Base-by-base conservation (phyloP, 1,139 yeast species). In the Wickerhamomyces sp. region DNA sequence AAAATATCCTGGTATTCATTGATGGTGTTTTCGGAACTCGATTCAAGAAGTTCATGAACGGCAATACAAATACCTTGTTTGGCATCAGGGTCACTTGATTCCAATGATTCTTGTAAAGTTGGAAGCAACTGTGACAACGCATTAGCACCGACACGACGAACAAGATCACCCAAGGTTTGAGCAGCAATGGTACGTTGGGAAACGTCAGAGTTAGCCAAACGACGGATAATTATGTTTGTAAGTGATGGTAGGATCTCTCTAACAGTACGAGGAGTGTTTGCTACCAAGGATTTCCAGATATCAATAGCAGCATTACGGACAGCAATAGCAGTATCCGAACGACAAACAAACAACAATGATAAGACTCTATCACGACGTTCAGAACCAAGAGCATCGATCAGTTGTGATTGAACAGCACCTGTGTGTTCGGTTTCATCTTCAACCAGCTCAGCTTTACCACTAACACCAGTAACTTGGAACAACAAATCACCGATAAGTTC, bases 41-140 rank as follows among this genome's bases (percentile, higher is more conserved):
- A 86, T 54, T 78, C 81, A 52, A 91, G 81, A 55, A 94, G 79
- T 63, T 91, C 98, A 40, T 83, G 79, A 47, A 91, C 72, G 9
- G 99, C 99, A 65, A 91, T 81, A 73, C 99, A 93, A 47, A 93
- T 89, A 72, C 99, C 99, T 69, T 91, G 95, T 63, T 87, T 88
- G 42, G 96, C 86, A 61, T 84, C 95, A 27, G 86, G 72, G 57
- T 86, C 94, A 27, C 84, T 68, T 29, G 71, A 65, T 40, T 72
- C 67, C 55, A 87, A 69, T 8, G 91, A 79, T 40, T 76, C 78
- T 55, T 87, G 84, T 59, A 93, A 73, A 8, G 95, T 86, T 38
- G 99, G 98, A 52, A 94, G 72, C 52, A 94, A 69, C 63, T 87
- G 90, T 6, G 89, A 73, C 54, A 94, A 74, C 0, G 97, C 95